Percentiles rank a stretch among this genome's conserved stretches.
Evolutionary conservation across 805 yeast species (phyloP).

Genomic region (Lipomyces spencermartinsiae): DNA sequence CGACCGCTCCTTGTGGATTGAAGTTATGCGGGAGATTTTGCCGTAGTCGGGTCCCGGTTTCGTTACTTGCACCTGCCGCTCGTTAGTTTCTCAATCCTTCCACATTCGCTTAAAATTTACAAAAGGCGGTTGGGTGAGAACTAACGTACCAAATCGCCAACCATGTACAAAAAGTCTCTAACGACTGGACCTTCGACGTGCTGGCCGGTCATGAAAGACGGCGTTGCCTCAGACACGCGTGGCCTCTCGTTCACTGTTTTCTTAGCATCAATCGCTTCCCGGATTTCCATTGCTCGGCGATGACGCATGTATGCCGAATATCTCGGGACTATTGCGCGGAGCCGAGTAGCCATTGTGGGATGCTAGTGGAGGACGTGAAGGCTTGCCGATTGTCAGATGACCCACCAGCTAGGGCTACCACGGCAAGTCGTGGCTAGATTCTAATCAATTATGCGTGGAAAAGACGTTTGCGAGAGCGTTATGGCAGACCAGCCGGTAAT

Average conservation of each 20-base stretch:
- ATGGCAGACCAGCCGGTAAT: background rate
- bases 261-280: background rate
- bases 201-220: conserved; percentile 16
- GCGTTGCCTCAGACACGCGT: background rate
- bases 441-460: background rate
- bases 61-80: conserved; percentile 57
- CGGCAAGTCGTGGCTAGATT: background rate
- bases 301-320: conserved; percentile 1
- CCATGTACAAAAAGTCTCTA: conserved; percentile 13
- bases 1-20: conserved; percentile 65
- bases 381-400: background rate
- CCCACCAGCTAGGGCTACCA: background rate
- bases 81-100: background rate
- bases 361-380: background rate
- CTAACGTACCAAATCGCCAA: conserved; percentile 25
- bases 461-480: background rate
- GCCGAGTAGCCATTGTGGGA: background rate
- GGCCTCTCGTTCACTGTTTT: background rate
- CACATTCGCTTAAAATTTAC: background rate
- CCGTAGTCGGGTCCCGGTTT: conserved; percentile 72
- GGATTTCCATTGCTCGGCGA: background rate
- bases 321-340: background rate
- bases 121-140: background rate
- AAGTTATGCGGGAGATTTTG: conserved; percentile 69
- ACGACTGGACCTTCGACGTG: background rate